These are phyloP conservation scores for Fonsecaea multimorphosa DNA, from an alignment of 2,329 filamentous ascomycete genomes.

Conservation along the genomic window DNA sequence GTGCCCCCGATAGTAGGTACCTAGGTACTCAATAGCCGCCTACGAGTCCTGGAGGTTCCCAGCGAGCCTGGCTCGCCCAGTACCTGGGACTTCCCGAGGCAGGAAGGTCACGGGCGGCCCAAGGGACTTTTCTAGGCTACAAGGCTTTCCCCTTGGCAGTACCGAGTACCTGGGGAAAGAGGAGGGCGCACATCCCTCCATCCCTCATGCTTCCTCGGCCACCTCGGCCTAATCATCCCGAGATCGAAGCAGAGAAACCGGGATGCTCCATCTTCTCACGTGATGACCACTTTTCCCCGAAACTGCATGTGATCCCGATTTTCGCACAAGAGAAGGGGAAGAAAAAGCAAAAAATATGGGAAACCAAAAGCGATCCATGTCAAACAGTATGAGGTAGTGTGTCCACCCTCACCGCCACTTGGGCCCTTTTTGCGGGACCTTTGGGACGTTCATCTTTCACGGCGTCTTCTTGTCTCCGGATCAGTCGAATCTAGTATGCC, in stretches of 20 bases:
- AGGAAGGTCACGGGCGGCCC: not conserved
- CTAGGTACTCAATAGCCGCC: no score
- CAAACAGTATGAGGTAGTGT: not conserved
- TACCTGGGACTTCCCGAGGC: not conserved
- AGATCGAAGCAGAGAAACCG: not conserved
- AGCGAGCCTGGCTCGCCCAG: no score
- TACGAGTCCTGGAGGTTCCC: not conserved
- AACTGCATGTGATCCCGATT: not conserved
- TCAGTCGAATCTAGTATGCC: not conserved
- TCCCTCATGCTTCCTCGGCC: no score
- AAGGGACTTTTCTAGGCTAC: not conserved
- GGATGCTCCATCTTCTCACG: not conserved
- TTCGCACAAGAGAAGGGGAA: not conserved
- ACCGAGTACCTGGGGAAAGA: no score
- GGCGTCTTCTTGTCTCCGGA: not conserved
- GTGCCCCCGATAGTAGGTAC: not conserved
- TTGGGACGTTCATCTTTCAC: not conserved
- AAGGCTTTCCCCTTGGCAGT: no score
- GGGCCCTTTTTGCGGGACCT: not conserved
- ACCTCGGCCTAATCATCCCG: constrained; percentile 13
- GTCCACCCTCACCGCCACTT: not conserved
- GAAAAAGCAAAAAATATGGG: not conserved
- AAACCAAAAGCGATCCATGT: not conserved
- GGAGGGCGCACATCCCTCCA: no score
- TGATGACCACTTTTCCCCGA: not conserved